Evolutionary conservation across 192 early-diverging fungal species (phyloP), one percentile per base, ranked within the genome.

Genomic region (Backusella macrospora): DNA sequence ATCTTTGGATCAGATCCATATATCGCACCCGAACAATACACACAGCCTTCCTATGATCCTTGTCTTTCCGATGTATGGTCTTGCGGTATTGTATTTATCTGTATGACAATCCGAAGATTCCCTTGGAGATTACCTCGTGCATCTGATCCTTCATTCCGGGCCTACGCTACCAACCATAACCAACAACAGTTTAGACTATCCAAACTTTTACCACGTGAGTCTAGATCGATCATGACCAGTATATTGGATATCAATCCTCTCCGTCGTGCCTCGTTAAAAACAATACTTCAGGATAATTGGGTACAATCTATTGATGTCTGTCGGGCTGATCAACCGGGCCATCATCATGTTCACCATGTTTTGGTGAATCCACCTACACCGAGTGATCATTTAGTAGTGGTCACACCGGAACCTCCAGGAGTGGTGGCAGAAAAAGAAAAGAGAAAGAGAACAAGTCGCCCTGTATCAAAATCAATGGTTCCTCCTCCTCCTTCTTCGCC

Each of bases 1-100:
- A 70, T 94, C 16, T 92, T 86, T 75, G 96, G 96, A 13, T 94
- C 92, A 10, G 96, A 95, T 47, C 96, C 96, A 6, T 97, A 97
- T 81, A 98, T 98, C 84, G 95, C 94, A 0, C 96, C 96, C 26
- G 96, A 98, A 78, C 82, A 87, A 23, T 90, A 93, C 69, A 76
- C 76, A 16, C 84, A 85, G 6, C 83, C 84, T 21, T 86, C 89
- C 47, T 96, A 98, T 73, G 93, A 95, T 73, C 89, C 91, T 6
- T 88, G 93, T 70, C 75, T 82, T 9, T 90, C 94, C 0, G 96
- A 98, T 83, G 83, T 98, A 16, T 98, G 96, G 96, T 90, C 91
- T 4, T 71, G 90, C 38, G 96, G 94, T 48, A 94, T 98, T 67
- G 94, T 97, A 65, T 94, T 90, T 81, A 86, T 90, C 68, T 91